Base-by-base conservation (phyloP, 805 yeast genomes). In the Tetrapisispora namnaoensis region DNA sequence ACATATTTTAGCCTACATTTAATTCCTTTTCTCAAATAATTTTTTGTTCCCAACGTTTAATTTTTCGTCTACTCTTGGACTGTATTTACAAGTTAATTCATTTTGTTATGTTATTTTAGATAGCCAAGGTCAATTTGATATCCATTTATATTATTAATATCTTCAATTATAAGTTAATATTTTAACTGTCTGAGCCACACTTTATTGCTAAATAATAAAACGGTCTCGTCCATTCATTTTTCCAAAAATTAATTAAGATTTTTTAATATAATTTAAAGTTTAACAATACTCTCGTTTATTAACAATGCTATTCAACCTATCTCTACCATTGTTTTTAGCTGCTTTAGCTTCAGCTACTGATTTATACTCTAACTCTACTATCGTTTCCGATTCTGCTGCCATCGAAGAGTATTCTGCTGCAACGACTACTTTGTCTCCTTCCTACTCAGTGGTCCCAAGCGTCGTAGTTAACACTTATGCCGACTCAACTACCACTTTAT, bases 391-490 rank as follows among this genome's bases (percentile, higher is more conserved):
- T 35, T 1, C 14, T 21, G 39, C 18, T 17, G 38, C 21, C 16
- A 20, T 22, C 5, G 34, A 21, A 17, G 45, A 37, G 2, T 32
- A 30, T n/a, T 32, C 48, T 21, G 45, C 51, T 18, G 39, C 37
- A 7, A 51, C 56, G 2, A 53, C 58, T n/a, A 55, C 62, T 38
- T 46, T 54, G 37, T 46, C 56, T 11, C 60, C 60, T 42, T 49
- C 55, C 34, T 49, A 48, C 38, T 37, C 54, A 16, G 55, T 57
- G 11, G 36, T 36, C 22, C 53, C 61, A 32, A 43, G 50, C 21
- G 48, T 53, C 8, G 49, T 53, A 16, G 47, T 50, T 16, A 45
- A 46, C 21, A 48, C 58, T 13, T 54, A 55, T 32, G 42, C 45
- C 21, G 57, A 56, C 28, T 50, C 45, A 17, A 52, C 56, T 11